Conservation (phyloP, 2,329 filamentous ascomycete species). For the Fusarium ramigenum region DNA sequence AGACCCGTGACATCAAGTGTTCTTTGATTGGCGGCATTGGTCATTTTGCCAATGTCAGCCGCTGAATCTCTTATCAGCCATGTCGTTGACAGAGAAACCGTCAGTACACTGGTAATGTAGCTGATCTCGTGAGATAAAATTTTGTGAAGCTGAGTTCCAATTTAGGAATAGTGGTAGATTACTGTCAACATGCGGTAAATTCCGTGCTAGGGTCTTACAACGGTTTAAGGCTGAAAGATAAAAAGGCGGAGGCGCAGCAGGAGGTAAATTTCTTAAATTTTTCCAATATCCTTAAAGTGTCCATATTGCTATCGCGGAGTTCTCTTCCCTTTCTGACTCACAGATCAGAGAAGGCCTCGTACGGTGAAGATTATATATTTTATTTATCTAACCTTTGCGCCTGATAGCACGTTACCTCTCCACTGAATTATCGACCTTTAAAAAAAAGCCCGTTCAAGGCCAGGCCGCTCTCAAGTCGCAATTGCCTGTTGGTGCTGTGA, state of each 20-base stretch:
- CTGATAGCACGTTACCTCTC: not conserved
- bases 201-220: not conserved
- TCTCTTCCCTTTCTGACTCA: accelerated
- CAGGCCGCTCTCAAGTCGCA: not conserved
- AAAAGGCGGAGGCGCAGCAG: not conserved
- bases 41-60: not conserved
- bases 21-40: not conserved
- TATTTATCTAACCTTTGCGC: not conserved
- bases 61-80: not conserved
- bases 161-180: not conserved
- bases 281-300: too few species aligned
- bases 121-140: not conserved
- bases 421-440: not conserved
- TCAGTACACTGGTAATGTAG: not conserved
- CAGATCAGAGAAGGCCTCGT: accelerated
- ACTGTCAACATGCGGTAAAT: not conserved
- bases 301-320: accelerated
- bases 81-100: not conserved
- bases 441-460: not conserved
- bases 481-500: accelerated
- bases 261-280: not conserved
- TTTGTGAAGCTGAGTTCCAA: not conserved
- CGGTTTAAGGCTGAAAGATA: not conserved
- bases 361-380: accelerated
- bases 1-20: not conserved